Base-by-base conservation (phyloP, 495 filamentous ascomycete genomes). In the Lepraria neglecta region DNA sequence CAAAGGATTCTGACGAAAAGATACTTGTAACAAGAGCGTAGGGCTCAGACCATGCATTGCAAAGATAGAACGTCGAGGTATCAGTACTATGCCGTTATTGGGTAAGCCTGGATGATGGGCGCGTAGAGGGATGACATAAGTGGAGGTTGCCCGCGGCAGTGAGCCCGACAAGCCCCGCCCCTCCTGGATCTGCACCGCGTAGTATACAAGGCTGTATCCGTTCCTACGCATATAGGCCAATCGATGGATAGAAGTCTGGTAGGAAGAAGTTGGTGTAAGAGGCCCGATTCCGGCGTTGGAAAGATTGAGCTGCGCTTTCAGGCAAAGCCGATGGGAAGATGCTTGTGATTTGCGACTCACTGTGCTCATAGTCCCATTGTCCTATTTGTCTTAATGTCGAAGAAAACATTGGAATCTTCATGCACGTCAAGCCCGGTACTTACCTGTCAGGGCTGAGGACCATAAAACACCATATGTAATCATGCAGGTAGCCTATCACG, bases 101-200 rank as follows among this genome's bases (percentile, higher is more conserved):
- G 51, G 30, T 54, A 54, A 15, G 4, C 11, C 51, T 38, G 30
- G 35, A 11, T 19, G 31, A 54, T 21, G 51, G 51, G 51, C 51
- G 51, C 17, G 31, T 54, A 54, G 12, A 21, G 17, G 0, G n/a
- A n/a, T 0, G 51, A 54, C 1, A 0, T 54, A n/a, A 54, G 17
- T 33, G 51, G 51, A 30, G n/a, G 19, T 14, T 5, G 51, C 31
- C 51, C 31, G 51, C 51, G 51, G 30, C 35, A 54, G 51, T 38
- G 15, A 54, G 51, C 51, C 51, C 51, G n/a, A 54, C 3, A 10
- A 38, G 12, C 4, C 35, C 12, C 7, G 35, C 35, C 35, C 35
- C 35, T 38, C 35, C 24, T 38, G 12, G 35, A 54, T 54, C 51
- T 54, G 51, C 51, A 35, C 51, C 10, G 51, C 51, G 31, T 54